Evolutionary conservation across 495 filamentous ascomycete species (phyloP), one percentile per base, ranked within the genome.

Genomic region (Neurospora sp.): DNA sequence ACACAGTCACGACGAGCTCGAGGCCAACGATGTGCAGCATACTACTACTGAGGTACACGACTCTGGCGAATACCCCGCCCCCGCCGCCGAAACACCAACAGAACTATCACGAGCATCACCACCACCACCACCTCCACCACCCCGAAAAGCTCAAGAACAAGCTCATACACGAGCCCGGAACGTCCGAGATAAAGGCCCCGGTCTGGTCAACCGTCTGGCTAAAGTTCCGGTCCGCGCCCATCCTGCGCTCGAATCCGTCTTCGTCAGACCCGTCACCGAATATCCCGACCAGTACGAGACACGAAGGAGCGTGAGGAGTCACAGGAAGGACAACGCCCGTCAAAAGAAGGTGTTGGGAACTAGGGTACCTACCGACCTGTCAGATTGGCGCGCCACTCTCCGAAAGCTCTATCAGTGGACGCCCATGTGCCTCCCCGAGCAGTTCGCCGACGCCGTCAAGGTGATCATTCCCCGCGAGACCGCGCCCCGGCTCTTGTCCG

Each of bases 371-470:
- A 10, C 5, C 11, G 22, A 38, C 10, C 74, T 42, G 3, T 39
- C 69, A 46, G 78, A 81, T 72, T 81, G 80, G 80, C 78, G 80
- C 20, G 16, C 31, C 44, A 72, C 75, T 35, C 76, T 81, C 42
- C 59, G 71, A 38, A 41, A 69, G 20, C 76, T 81, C 37, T 53
- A 48, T n/a, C 48, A 72, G 3, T 71, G 35, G 59, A 80, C 75
- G 1, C 78, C 77, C n/a, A 69, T n/a, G 12, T 20, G 59, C 41
- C 68, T 69, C 10, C 35, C 68, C 10, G 18, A 38, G 7, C 27
- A 27, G 31, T n/a, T 37, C 41, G 18, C 35, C 27, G 31, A 69
- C 12, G 38, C 53, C 4, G 69, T 78, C 69, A 79, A 74, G 44
- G 71, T 80, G 53, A 37, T 72, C 40, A 7, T 79, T 1, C 70